Percentiles rank a stretch among this genome's conserved stretches.
phyloP scores from a whole-genome alignment of 2,329 filamentous ascomycete genomes.

The Coleophoma cylindrospora region DNA sequence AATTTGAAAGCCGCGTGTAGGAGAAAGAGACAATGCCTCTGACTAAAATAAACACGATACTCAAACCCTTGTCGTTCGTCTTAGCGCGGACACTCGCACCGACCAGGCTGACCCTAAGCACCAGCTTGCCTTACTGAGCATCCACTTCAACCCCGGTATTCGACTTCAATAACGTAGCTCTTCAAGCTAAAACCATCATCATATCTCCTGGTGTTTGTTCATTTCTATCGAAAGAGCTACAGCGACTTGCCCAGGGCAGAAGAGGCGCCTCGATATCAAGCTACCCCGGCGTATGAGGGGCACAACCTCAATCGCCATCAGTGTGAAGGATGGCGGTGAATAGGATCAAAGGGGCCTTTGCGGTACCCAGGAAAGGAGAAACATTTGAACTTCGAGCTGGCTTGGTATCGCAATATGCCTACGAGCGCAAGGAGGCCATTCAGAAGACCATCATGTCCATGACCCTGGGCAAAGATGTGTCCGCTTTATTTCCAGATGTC shows the following conservation, averaged over 20 bases:
- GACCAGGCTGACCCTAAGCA: slow-evolving; percentile 5
- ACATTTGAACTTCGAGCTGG: slow-evolving; percentile 96
- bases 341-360: slow-evolving; percentile 90
- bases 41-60: no score
- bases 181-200: not conserved
- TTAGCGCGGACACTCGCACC: slow-evolving; percentile 5
- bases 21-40: no score
- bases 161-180: not conserved
- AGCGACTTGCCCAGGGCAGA: slow-evolving; percentile 15
- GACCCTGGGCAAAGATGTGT: slow-evolving; percentile 98
- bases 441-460: slow-evolving; percentile 99
- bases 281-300: slow-evolving; percentile 28
- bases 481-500: slow-evolving; percentile 92
- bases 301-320: slow-evolving; percentile 30
- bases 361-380: slow-evolving; percentile 90
- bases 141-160: slow-evolving; percentile 7
- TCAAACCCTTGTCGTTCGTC: slow-evolving; percentile 11
- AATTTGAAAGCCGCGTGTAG: no score
- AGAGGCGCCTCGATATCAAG: slow-evolving; percentile 12
- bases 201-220: slow-evolving; percentile 4
- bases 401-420: slow-evolving; percentile 96
- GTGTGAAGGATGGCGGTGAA: slow-evolving; percentile 77
- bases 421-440: slow-evolving; percentile 97
- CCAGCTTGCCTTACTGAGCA: slow-evolving; percentile 5
- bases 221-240: slow-evolving; percentile 3